A percentile compares a stretch with the other conserved stretches of the same genome.
Conservation (phyloP, 2,329 filamentous ascomycete genomes). For the Verticillium tricorpus region DNA sequence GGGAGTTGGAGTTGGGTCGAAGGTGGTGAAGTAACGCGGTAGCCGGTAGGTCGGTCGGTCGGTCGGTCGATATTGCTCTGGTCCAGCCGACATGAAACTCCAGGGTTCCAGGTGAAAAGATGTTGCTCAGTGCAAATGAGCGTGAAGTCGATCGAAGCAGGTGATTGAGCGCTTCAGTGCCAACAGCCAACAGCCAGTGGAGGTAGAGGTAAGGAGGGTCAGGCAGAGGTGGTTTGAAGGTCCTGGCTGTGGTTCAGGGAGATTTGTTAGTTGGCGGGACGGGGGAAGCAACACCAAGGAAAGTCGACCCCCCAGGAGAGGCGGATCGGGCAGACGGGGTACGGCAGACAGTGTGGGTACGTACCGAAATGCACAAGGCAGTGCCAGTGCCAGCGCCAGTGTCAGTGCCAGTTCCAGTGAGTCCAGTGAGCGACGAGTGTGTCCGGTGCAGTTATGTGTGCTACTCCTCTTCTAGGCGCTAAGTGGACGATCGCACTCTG, state of each 20-base stretch:
- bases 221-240: background rate
- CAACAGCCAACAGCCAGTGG: background rate
- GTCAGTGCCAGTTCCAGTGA: background rate
- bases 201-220: background rate
- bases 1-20: slow-evolving; percentile 1
- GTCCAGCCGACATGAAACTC: background rate
- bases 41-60: background rate
- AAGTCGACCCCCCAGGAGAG: background rate
- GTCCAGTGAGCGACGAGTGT: background rate
- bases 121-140: background rate
- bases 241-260: slow-evolving; percentile 2
- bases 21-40: background rate
- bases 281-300: background rate
- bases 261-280: slow-evolving; percentile 1
- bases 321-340: background rate
- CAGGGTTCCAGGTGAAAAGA: background rate
- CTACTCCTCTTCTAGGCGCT: slow-evolving; percentile 3
- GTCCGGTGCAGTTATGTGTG: background rate
- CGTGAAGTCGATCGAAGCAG: background rate
- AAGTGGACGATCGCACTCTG: slow-evolving; percentile 1
- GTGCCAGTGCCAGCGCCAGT: background rate
- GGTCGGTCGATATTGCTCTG: background rate
- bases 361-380: background rate
- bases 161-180: background rate
- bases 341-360: background rate